These are phyloP conservation scores for Prunella vulgaris DNA, from an alignment of 257 asterid genomes.

Conservation along the genomic window DNA sequence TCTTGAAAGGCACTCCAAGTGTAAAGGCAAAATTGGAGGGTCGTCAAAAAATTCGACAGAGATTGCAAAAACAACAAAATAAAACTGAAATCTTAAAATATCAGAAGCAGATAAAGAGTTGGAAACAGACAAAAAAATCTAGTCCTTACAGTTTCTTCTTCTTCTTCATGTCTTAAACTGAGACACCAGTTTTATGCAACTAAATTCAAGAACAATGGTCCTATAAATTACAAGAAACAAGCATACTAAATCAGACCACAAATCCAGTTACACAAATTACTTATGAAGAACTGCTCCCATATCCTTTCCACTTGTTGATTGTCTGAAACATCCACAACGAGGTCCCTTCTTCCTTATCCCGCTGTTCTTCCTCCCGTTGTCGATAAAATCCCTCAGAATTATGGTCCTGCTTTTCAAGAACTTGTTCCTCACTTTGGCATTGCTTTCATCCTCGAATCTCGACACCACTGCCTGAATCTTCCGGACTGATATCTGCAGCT, in stretches of 20 bases:
- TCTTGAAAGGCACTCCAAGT: no score
- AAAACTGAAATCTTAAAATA: neutral
- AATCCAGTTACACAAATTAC: slow-evolving; percentile 12
- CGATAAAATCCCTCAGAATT: slow-evolving; percentile 66
- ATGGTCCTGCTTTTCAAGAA: slow-evolving; percentile 50
- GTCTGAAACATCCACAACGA: slow-evolving; percentile 65
- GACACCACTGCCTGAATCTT: slow-evolving; percentile 59
- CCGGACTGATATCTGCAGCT: slow-evolving; percentile 65
- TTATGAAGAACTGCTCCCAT: slow-evolving; percentile 18
- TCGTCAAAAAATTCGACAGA: neutral
- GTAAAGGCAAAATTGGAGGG: neutral
- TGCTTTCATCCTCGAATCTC: slow-evolving; percentile 67
- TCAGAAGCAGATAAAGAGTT: slow-evolving; percentile 22
- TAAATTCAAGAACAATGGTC: slow-evolving; percentile 10
- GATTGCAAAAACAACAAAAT: neutral
- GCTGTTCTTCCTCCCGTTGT: slow-evolving; percentile 54
- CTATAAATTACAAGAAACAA: slow-evolving; percentile 20
- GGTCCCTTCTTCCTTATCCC: slow-evolving; percentile 57
- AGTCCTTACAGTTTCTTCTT: slow-evolving; percentile 13
- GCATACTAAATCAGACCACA: slow-evolving; percentile 4
- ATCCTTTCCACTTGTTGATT: slow-evolving; percentile 39
- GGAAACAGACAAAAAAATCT: neutral
- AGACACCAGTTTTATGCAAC: slow-evolving; percentile 30
- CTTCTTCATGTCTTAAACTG: slow-evolving; percentile 4
- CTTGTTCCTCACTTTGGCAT: slow-evolving; percentile 44